Percentiles rank a stretch among this genome's conserved stretches.
Conservation (phyloP, 208 protist genomes). For the Acanthamoeba royreba region DNA sequence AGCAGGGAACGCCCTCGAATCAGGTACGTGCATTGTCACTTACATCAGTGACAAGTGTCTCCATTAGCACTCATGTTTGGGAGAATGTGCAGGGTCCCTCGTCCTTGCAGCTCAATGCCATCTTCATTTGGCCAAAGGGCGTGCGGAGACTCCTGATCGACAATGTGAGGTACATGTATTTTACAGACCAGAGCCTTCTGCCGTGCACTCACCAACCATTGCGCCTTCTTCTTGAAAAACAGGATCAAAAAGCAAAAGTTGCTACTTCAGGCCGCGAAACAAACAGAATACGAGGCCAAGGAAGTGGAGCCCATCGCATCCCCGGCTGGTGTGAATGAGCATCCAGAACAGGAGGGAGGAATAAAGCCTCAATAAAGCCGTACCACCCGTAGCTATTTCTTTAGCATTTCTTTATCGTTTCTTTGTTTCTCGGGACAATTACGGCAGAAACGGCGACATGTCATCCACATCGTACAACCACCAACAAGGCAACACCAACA, state of each 20-base stretch:
- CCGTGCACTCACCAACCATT: background rate
- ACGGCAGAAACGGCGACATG: no score
- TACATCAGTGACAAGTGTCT: no score
- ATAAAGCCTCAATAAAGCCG: background rate
- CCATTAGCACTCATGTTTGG: background rate
- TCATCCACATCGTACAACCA: no score
- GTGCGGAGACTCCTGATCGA: background rate
- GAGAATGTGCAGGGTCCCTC: background rate
- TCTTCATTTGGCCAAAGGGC: background rate
- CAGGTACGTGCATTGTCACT: background rate
- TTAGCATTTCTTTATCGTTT: no score
- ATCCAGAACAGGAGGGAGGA: background rate
- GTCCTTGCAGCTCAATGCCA: background rate
- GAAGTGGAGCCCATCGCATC: background rate
- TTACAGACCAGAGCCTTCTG: no score
- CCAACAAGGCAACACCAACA: no score
- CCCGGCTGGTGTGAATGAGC: background rate
- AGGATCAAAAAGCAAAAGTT: background rate
- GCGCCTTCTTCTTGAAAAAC: background rate
- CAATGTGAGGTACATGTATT: background rate
- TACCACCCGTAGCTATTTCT: no score
- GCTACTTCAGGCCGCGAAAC: background rate
- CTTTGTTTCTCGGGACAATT: no score
- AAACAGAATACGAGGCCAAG: background rate
- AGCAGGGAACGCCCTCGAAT: background rate